These are phyloP conservation scores for Termitomyces sp. DNA, from an alignment of 768 basidiomycete species.

Conservation along the genomic window DNA sequence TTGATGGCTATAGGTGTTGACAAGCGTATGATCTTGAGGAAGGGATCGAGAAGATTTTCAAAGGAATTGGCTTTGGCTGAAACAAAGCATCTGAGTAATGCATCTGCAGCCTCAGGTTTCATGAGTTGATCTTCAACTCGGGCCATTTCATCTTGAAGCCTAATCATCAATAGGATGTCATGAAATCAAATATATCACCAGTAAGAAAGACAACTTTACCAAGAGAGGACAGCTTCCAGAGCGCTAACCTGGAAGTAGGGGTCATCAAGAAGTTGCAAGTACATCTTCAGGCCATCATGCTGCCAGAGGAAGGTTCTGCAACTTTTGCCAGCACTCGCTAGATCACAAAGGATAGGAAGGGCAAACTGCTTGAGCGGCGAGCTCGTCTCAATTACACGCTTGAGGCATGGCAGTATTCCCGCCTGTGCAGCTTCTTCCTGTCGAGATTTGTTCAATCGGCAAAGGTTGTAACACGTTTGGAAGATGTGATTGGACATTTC, in stretches of 20 bases:
- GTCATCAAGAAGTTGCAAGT: conserved; percentile 71
- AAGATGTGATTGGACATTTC: conserved; percentile 97
- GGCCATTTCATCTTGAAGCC: conserved; percentile 93
- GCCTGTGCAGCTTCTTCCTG: conserved; percentile 98
- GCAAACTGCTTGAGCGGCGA: conserved; percentile 97
- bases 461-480: conserved; percentile 96
- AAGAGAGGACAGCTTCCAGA: conserved; percentile 84
- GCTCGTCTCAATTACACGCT: conserved; percentile 79
- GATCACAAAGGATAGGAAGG: conserved; percentile 92
- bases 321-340: conserved; percentile 91
- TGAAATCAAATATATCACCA: neutral
- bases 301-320: conserved; percentile 90
- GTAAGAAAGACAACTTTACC: conserved; percentile 42
- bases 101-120: conserved; percentile 57
- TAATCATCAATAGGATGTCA: conserved; percentile 20
- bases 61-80: conserved; percentile 84
- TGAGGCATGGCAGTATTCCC: conserved; percentile 88
- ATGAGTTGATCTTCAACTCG: conserved; percentile 87
- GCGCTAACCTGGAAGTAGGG: conserved; percentile 92
- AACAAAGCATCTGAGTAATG: conserved; percentile 74
- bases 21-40: conserved; percentile 85
- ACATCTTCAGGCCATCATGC: conserved; percentile 82
- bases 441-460: conserved; percentile 86
- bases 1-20: conserved; percentile 70
- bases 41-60: conserved; percentile 87